These are phyloP conservation scores for Xylariales sp. DNA, from an alignment of 2,329 filamentous ascomycete genomes.

Conservation along the genomic window DNA sequence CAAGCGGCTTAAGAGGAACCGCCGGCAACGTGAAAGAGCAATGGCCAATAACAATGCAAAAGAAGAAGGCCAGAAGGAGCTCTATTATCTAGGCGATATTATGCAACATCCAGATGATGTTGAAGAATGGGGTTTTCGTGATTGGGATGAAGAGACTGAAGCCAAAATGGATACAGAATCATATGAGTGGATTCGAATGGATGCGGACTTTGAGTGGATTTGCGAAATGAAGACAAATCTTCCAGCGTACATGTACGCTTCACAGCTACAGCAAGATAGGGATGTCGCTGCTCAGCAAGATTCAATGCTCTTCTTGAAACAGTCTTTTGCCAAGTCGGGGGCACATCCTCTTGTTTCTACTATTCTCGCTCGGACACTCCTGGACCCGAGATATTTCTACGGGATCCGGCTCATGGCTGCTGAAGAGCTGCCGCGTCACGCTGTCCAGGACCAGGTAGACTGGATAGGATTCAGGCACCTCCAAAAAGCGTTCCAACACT, in stretches of 20 bases:
- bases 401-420: constrained; percentile 91
- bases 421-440: constrained; percentile 79
- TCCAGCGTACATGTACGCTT: constrained; percentile 97
- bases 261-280: constrained; percentile 94
- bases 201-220: constrained; percentile 98
- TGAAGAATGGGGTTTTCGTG: constrained; percentile 82
- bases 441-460: constrained; percentile 70
- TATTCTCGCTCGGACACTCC: constrained; percentile 87
- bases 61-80: constrained; percentile 75
- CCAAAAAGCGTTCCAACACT: constrained; percentile 84
- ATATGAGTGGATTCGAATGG: constrained; percentile 98
- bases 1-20: constrained; percentile 90
- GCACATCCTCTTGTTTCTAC: constrained; percentile 87
- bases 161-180: constrained; percentile 93
- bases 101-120: constrained; percentile 85
- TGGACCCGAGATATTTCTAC: constrained; percentile 93
- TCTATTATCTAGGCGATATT: constrained; percentile 93
- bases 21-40: constrained; percentile 70
- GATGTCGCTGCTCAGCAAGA: constrained; percentile 91
- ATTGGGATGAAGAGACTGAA: constrained; percentile 92
- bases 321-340: constrained; percentile 58
- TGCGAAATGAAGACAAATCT: constrained; percentile 84
- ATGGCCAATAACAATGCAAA: constrained; percentile 57
- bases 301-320: constrained; percentile 79
- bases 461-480: constrained; percentile 88